These are phyloP conservation scores for Collybia sp. DNA, from an alignment of 768 basidiomycete genomes.

Conservation along the genomic window DNA sequence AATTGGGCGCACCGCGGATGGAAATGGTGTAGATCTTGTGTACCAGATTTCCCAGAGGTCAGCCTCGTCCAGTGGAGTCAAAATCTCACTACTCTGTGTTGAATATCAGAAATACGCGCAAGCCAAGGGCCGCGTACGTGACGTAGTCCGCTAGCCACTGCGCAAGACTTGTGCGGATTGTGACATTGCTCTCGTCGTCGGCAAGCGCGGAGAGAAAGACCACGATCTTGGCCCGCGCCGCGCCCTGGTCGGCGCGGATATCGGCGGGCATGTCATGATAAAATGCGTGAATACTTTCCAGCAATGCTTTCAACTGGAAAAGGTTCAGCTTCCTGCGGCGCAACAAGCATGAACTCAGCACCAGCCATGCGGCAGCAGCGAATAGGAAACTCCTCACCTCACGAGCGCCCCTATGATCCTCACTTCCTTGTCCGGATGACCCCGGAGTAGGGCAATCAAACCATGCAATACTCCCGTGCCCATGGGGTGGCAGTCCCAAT, in stretches of 20 bases:
- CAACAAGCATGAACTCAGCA: background rate
- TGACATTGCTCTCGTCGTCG: conserved; percentile 9
- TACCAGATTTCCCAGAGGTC: conserved; percentile 73
- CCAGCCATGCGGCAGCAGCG: background rate
- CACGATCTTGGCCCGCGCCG: conserved; percentile 14
- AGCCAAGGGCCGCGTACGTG: conserved; percentile 29
- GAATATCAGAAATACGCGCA: background rate
- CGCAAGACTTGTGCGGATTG: conserved; percentile 27
- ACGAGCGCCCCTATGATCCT: conserved; percentile 42
- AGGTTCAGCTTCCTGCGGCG: conserved; percentile 31
- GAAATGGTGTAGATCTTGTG: conserved; percentile 59
- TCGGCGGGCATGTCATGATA: conserved; percentile 26
- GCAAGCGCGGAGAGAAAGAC: conserved; percentile 13
- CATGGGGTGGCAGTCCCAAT: conserved; percentile 20
- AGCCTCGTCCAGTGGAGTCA: conserved; percentile 43
- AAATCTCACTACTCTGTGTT: conserved; percentile 28
- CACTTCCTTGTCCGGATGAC: conserved; percentile 35
- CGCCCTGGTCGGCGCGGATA: conserved; percentile 28
- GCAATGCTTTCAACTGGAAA: conserved; percentile 26
- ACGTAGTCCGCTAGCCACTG: conserved; percentile 50
- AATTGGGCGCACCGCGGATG: conserved; percentile 53
- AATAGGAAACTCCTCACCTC: conserved; percentile 29
- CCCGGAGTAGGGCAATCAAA: conserved; percentile 42
- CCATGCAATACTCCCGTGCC: conserved; percentile 24
- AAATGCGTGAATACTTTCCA: conserved; percentile 35